Conservation (phyloP, 768 basidiomycete genomes). For the Mycena latifolia region DNA sequence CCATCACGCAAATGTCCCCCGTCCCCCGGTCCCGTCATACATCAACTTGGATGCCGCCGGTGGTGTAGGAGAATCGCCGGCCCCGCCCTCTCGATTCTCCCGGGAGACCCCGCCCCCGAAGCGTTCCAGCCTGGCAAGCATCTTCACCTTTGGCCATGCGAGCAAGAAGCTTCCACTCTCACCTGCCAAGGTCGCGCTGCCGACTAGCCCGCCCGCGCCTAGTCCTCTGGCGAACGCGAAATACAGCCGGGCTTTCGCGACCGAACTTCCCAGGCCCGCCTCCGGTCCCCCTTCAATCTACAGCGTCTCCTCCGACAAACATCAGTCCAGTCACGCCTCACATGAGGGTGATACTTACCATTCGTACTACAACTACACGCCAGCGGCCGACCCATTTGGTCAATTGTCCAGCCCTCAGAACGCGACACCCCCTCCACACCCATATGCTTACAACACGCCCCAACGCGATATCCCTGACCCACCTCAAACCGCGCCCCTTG, state of each 20-base stretch:
- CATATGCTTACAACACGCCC: slow-evolving; percentile 61
- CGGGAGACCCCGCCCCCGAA: slow-evolving; percentile 45
- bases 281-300: slow-evolving; percentile 32
- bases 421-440: slow-evolving; percentile 51
- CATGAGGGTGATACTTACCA: slow-evolving; percentile 33
- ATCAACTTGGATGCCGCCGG: slow-evolving; percentile 62
- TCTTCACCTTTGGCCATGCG: slow-evolving; percentile 61
- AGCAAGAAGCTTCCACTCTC: slow-evolving; percentile 40
- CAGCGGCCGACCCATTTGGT: slow-evolving; percentile 31
- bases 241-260: slow-evolving; percentile 22
- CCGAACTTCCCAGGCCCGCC: slow-evolving; percentile 12
- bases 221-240: slow-evolving; percentile 7
- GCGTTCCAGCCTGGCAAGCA: slow-evolving; percentile 65
- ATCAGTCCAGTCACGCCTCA: slow-evolving; percentile 23
- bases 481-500: slow-evolving; percentile 39
- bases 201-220: slow-evolving; percentile 26
- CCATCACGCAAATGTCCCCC: slow-evolving; percentile 44
- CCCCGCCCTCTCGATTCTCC: slow-evolving; percentile 48
- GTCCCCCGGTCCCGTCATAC: slow-evolving; percentile 54
- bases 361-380: slow-evolving; percentile 35
- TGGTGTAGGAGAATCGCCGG: slow-evolving; percentile 78
- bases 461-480: slow-evolving; percentile 37
- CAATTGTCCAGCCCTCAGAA: slow-evolving; percentile 27
- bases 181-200: slow-evolving; percentile 34
- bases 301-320: slow-evolving; percentile 32